Evolutionary conservation across 2,329 filamentous ascomycete genomes (phyloP), one percentile per base, ranked within the genome.

Genomic region (Nemania sp.): DNA sequence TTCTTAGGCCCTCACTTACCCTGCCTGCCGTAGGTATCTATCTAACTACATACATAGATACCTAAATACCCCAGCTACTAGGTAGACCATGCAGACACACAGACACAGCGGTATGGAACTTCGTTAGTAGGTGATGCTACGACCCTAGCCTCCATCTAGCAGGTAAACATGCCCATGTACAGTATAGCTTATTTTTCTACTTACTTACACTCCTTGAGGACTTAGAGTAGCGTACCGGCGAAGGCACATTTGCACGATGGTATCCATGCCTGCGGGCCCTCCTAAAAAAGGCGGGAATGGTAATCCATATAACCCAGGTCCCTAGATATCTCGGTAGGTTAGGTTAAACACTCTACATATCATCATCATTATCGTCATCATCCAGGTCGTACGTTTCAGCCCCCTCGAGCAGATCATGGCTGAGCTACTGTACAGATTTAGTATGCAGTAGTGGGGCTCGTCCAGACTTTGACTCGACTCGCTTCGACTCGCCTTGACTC

Each of bases 71-170:
- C n/a, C n/a, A n/a, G n/a, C n/a, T n/a, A n/a, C n/a, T n/a, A n/a
- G n/a, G n/a, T n/a, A n/a, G n/a, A n/a, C n/a, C n/a, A 48, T 7
- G 32, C 15, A 12, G 10, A 21, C 25, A 15, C 12, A 21, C 42
- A 45, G 42, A 20, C 42, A 45, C 25, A 46, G 25, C 54, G 12
- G 57, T 59, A 54, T 49, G 50, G 56, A 40, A 59, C 57, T 59
- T 54, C 25, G 4, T 17, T 13, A 21, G 15, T 29, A 52, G 40
- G 40, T 52, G 51, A 57, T 17, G 15, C n/a, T n/a, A 29, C 7
- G 25, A 4, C 25, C 25, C 25, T 29, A 29, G 25, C 25, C 25
- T 29, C 3, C 7, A 7, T 29, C 25, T 29, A 29, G 25, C 25
- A 29, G 25, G 25, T 29, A 29, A n/a, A n/a, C n/a, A n/a, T n/a